Base-by-base conservation (phyloP, 306 rosid species). In the Alnus glutinosa region DNA sequence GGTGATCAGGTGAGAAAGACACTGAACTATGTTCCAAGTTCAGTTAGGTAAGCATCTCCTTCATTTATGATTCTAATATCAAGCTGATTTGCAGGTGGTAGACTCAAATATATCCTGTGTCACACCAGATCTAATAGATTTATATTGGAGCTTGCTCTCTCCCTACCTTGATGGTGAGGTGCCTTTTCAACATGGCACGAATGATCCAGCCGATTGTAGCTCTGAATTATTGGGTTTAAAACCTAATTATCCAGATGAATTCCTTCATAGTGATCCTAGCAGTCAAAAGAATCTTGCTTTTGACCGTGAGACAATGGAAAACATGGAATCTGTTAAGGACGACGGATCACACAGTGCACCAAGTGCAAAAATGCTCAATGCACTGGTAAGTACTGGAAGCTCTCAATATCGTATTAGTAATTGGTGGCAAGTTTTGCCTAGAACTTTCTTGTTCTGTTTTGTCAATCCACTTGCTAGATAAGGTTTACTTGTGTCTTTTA, bases 91-190 rank as follows among this genome's bases (percentile, higher is more conserved):
- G 52, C 85, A 67, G 19, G 32, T 77, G 50, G 86, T 28, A 12
- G 52, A 75, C 64, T 73, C 62, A 85, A 39, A 54, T 77, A 68
- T 78, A 9, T 77, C 37, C 1, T 9, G 3, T 49, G 52, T 11
- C 52, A 14, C 52, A 12, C 52, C 14, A 49, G 14, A 77, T 79
- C 74, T 83, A 50, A 49, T 4, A 49, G 52, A 9, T 9, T 9
- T 80, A 39, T 89, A 89, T 71, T 5, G 84, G 80, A 81, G 85
- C 77, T 67, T 88, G 83, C 75, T 86, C 94, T 69, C 93, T 95
- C 11, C 13, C 0, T 2, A 12, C 52, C 52, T 1, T 49, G 2
- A 49, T 9, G 52, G 2, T 36, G 90, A 71, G 70, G 63, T 58
- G 83, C 0, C 36, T 58, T 58, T 1, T 19, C 11, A 58, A 66